Percentiles rank a stretch among this genome's conserved stretches.
Conservation (phyloP, 495 filamentous ascomycete species). For the Hypoxylon cercidicola region DNA sequence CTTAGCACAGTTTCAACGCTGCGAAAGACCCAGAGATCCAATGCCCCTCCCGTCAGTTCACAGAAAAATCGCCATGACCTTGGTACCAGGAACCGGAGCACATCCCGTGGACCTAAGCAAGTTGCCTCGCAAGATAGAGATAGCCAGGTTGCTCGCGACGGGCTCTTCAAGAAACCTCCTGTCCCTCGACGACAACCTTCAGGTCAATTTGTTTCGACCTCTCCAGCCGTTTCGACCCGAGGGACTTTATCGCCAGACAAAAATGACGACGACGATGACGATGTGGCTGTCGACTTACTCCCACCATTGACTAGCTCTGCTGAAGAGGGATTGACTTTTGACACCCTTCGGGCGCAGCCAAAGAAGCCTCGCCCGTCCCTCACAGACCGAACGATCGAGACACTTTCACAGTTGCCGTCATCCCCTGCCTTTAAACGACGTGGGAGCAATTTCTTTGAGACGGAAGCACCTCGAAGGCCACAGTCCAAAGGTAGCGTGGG, state of each 20-base stretch:
- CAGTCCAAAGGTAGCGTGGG: constrained; percentile 51
- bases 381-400: constrained; percentile 60
- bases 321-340: constrained; percentile 41
- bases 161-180: constrained; percentile 38
- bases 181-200: constrained; percentile 39
- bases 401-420: constrained; percentile 57
- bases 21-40: constrained; percentile 35
- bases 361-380: constrained; percentile 51
- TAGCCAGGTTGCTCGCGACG: constrained; percentile 24
- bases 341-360: constrained; percentile 28
- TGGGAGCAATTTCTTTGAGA: constrained; percentile 53
- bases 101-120: constrained; percentile 27
- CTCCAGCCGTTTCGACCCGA: constrained; percentile 18
- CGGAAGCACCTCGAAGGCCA: constrained; percentile 28
- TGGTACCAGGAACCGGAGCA: constrained; percentile 29
- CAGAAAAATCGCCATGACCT: constrained; percentile 29
- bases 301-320: constrained; percentile 36
- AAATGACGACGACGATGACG: constrained; percentile 15
- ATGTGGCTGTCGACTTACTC: constrained; percentile 38
- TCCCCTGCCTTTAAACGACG: constrained; percentile 56
- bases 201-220: constrained; percentile 29
- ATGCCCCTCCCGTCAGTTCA: constrained; percentile 31
- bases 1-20: constrained; percentile 40
- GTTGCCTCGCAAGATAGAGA: constrained; percentile 22
- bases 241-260: constrained; percentile 22